Conservation (phyloP, 2,329 filamentous ascomycete genomes). For the Neonectria sp. region DNA sequence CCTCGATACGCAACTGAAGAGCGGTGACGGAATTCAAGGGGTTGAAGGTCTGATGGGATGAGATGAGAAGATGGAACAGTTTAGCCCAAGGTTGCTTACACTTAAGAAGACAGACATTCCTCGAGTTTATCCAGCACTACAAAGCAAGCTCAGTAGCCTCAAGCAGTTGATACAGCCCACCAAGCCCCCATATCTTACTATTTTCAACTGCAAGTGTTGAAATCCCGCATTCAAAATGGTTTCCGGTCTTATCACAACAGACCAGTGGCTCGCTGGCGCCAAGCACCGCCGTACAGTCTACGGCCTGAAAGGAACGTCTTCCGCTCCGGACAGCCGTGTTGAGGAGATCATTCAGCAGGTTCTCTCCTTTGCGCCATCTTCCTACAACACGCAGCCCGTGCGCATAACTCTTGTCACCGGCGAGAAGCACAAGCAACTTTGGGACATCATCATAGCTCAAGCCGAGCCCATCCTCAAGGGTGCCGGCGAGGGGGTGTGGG, state of each 20-base stretch:
- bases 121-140: not conserved
- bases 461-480: slow-evolving; percentile 38
- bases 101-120: not conserved
- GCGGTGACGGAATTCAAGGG: not conserved
- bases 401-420: slow-evolving; percentile 41
- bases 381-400: slow-evolving; percentile 45
- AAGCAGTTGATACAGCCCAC: too few species aligned
- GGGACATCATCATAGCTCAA: slow-evolving; percentile 36
- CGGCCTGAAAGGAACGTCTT: slow-evolving; percentile 44
- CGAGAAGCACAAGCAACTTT: slow-evolving; percentile 44
- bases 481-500: slow-evolving; percentile 40
- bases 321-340: slow-evolving; percentile 49
- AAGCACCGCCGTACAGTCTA: slow-evolving; percentile 50
- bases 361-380: slow-evolving; percentile 41
- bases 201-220: not conserved
- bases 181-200: too few species aligned
- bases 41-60: not conserved
- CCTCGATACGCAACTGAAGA: not conserved
- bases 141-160: too few species aligned
- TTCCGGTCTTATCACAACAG: slow-evolving; percentile 29
- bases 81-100: not conserved
- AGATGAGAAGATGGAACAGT: not conserved
- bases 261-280: slow-evolving; percentile 48
- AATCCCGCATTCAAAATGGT: not conserved
- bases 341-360: slow-evolving; percentile 46